Evolutionary conservation across 2,329 filamentous ascomycete species (phyloP).

Genomic region (Pseudogymnoascus sp.): DNA sequence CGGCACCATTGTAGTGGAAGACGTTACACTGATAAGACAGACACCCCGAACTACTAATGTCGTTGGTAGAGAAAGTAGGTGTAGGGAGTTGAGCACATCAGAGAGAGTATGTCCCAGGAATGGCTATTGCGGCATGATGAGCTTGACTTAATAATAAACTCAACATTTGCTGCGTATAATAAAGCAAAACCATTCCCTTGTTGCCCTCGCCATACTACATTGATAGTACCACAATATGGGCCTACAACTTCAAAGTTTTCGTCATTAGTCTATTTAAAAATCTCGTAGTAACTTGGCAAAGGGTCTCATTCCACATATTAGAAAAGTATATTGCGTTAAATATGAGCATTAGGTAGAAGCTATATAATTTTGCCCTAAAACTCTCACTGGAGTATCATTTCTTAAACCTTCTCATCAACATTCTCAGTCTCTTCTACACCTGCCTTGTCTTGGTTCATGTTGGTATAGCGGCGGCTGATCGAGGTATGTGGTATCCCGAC

Average conservation of each 20-base stretch:
- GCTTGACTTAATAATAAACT: background rate
- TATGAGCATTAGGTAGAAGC: background rate
- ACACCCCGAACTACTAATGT: background rate
- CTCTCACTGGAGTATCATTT: background rate
- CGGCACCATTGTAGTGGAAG: constrained; percentile 17
- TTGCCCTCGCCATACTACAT: background rate
- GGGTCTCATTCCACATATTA: background rate
- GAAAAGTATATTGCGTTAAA: background rate
- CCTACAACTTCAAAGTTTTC: background rate
- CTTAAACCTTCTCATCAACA: background rate
- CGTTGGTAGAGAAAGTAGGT: background rate
- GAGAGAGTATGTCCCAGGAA: background rate
- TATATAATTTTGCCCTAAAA: background rate
- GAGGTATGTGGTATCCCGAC: background rate
- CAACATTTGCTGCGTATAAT: background rate
- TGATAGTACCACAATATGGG: background rate
- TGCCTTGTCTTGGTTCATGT: background rate
- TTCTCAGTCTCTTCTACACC: background rate
- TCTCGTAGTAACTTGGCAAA: background rate
- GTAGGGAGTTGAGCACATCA: background rate
- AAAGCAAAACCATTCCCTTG: background rate
- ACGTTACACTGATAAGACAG: constrained; percentile 9
- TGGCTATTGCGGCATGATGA: background rate
- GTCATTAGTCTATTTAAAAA: background rate
- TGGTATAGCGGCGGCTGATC: background rate